Percentiles rank a stretch among this genome's conserved stretches.
phyloP scores from a whole-genome alignment of 768 basidiomycete species.

The Lactifluus rugatus region DNA sequence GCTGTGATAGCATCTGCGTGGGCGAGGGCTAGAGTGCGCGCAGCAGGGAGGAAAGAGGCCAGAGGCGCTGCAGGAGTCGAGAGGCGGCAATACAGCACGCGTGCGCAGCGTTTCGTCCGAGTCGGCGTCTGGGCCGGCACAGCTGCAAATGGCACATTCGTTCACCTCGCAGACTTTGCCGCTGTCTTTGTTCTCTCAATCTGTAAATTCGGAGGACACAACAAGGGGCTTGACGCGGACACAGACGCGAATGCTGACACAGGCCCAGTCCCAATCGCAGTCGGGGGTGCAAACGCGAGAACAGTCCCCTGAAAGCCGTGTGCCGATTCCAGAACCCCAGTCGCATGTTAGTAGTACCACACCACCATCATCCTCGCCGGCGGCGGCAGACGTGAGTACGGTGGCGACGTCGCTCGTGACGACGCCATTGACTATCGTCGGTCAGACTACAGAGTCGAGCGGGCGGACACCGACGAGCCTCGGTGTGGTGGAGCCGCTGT shows the following conservation, averaged over 20 bases:
- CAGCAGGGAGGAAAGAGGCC: conserved; percentile 6
- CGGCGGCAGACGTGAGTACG: too few relatives aligned
- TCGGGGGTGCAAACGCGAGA: conserved; percentile 20
- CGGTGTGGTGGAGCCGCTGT: conserved; percentile 29
- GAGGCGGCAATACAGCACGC: conserved; percentile 4
- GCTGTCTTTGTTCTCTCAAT: conserved; percentile 21
- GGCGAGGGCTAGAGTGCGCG: not conserved
- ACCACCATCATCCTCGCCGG: too few relatives aligned
- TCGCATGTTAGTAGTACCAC: not conserved
- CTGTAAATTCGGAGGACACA: conserved; percentile 13
- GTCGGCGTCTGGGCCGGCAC: conserved; percentile 9
- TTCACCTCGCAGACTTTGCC: conserved; percentile 14
- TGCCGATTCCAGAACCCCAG: not conserved
- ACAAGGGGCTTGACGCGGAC: conserved; percentile 4
- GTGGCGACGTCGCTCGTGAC: conserved; percentile 36
- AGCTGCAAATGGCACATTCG: not conserved
- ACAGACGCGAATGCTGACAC: conserved; percentile 18
- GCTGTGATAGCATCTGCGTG: not conserved
- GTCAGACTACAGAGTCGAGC: conserved; percentile 43
- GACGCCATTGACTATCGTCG: conserved; percentile 45
- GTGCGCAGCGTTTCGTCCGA: conserved; percentile 15
- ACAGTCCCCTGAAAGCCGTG: not conserved
- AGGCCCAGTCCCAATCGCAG: not conserved
- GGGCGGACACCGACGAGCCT: conserved; percentile 41
- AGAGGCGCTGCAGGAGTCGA: too few relatives aligned